Conservation (phyloP, 2,329 filamentous ascomycete genomes). For the Aspergillus ustus region DNA sequence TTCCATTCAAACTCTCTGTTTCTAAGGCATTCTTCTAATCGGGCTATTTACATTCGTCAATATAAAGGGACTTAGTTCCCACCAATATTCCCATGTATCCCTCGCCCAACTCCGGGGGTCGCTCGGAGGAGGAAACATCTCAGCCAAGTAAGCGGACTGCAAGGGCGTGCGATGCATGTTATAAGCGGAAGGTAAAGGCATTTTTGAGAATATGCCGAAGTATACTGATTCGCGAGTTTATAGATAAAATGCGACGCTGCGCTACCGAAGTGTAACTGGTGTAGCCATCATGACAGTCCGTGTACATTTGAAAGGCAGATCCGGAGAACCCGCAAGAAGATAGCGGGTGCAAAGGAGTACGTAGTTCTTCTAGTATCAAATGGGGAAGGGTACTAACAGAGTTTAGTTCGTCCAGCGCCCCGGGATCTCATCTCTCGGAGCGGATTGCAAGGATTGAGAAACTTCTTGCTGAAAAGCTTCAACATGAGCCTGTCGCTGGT, state of each 20-base stretch:
- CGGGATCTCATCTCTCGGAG: slow-evolving; percentile 39
- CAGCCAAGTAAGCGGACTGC: slow-evolving; percentile 31
- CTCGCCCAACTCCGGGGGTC: slow-evolving; percentile 20
- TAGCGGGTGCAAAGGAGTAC: slow-evolving; percentile 29
- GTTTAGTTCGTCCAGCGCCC: slow-evolving; percentile 20
- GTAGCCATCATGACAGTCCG: slow-evolving; percentile 51
- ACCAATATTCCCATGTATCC: slow-evolving; percentile 20
- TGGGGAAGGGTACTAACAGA: background rate
- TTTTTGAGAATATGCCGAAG: background rate
- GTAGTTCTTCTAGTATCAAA: background rate
- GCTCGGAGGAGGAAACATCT: slow-evolving; percentile 28
- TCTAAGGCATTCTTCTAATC: background rate
- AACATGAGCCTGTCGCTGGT: slow-evolving; percentile 27
- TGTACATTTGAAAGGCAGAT: slow-evolving; percentile 52
- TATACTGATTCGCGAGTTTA: slow-evolving; percentile 4
- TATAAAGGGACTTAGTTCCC: background rate
- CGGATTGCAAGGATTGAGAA: slow-evolving; percentile 49
- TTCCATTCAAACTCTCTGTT: background rate
- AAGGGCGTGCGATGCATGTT: slow-evolving; percentile 56
- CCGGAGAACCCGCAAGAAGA: slow-evolving; percentile 34
- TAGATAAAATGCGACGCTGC: slow-evolving; percentile 58
- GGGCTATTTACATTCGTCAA: background rate
- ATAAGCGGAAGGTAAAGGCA: slow-evolving; percentile 51
- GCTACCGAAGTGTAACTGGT: slow-evolving; percentile 55
- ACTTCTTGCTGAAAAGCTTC: slow-evolving; percentile 39